phyloP scores from a whole-genome alignment of 441 rosid species.

The Rhodomyrtus psidioides region DNA sequence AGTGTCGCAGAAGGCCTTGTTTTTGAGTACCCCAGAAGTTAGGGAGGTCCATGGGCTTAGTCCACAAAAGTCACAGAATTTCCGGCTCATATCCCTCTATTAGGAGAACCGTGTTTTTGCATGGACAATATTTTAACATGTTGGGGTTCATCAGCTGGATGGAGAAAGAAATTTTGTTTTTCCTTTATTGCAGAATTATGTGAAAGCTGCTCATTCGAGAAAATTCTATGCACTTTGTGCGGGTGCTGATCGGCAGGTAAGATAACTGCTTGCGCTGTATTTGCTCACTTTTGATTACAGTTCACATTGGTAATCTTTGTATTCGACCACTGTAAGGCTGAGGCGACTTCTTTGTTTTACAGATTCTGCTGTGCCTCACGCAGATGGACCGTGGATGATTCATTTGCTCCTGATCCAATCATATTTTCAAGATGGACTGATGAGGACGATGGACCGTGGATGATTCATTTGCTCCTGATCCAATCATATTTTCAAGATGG shows the following conservation, averaged over 20 bases:
- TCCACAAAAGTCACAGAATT: neutral
- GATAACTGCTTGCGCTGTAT: neutral
- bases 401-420: neutral
- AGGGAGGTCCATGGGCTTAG: constrained; percentile 3
- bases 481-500: neutral
- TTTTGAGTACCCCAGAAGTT: constrained; percentile 52
- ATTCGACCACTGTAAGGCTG: neutral
- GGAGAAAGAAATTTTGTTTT: neutral
- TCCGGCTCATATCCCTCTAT: neutral
- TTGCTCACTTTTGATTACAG: neutral
- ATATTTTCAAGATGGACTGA: neutral
- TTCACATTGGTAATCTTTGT: neutral
- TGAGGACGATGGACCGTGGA: neutral
- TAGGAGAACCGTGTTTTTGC: neutral
- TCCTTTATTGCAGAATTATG: neutral
- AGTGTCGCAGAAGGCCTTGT: constrained; percentile 89
- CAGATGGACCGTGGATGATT: neutral
- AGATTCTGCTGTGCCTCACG: neutral
- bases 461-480: neutral
- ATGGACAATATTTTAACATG: neutral
- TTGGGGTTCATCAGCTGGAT: neutral
- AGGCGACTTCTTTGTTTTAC: neutral
- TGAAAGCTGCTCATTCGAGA: neutral
- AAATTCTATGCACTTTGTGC: neutral
- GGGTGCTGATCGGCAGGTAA: neutral